These are phyloP conservation scores for Trichoderma sp. DNA, from an alignment of 2,329 filamentous ascomycete species.

Conservation along the genomic window DNA sequence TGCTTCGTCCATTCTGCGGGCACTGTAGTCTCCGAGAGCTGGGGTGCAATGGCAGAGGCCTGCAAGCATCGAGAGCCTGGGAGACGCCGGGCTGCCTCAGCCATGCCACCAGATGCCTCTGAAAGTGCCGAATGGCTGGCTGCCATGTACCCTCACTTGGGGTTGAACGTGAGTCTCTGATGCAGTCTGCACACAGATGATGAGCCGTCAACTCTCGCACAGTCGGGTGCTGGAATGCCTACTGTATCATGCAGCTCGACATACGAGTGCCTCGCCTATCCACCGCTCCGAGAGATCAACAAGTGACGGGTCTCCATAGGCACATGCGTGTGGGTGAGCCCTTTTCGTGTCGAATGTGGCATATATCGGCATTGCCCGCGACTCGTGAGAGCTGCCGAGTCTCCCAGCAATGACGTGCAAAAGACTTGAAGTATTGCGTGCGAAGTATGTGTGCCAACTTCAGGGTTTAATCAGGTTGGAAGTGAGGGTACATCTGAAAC, in stretches of 20 bases:
- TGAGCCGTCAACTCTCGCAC: neutral
- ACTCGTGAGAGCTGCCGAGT: neutral
- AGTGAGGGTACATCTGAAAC: too few relatives aligned
- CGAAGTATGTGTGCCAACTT: too few relatives aligned
- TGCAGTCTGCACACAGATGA: neutral
- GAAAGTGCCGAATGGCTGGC: neutral
- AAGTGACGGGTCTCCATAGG: slow-evolving; percentile 17
- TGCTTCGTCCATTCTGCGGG: neutral
- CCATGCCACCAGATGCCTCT: neutral
- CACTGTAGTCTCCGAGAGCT: neutral
- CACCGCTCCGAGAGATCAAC: slow-evolving; percentile 9
- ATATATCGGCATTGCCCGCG: neutral
- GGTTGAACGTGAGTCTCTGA: neutral
- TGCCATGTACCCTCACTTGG: neutral
- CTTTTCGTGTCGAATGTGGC: too few relatives aligned
- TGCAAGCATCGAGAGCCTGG: neutral
- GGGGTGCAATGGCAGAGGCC: neutral
- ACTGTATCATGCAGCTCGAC: neutral
- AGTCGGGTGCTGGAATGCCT: neutral
- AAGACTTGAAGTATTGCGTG: too few relatives aligned
- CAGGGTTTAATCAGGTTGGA: too few relatives aligned
- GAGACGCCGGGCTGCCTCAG: neutral
- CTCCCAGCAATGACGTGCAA: too few relatives aligned
- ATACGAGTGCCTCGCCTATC: neutral
- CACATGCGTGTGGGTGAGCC: slow-evolving; percentile 10